Conservation (phyloP, 2,329 filamentous ascomycete genomes). For the Ophiostoma himal-ulmi region DNA sequence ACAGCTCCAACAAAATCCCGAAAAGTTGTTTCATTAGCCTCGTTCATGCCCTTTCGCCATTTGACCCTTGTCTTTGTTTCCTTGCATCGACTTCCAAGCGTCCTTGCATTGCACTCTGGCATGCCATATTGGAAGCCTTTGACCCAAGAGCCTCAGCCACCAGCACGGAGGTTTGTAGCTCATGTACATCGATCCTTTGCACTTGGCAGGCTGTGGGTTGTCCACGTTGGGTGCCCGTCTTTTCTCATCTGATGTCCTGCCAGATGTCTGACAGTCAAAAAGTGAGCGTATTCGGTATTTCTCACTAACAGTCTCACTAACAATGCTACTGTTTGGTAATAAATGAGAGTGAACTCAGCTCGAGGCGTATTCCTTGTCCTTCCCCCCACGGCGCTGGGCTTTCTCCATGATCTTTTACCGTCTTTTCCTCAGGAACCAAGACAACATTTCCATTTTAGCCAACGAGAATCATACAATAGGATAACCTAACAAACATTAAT, state of each 20-base stretch:
- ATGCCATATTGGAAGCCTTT: background rate
- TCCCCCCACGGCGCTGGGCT: background rate
- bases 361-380: background rate
- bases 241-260: background rate
- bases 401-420: background rate
- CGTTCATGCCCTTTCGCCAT: background rate
- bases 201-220: background rate
- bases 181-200: background rate
- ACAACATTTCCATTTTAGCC: background rate
- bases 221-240: slow-evolving; percentile 4
- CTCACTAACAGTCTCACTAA: background rate
- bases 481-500: background rate
- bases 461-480: too few relatives aligned
- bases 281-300: background rate
- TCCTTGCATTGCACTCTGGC: background rate
- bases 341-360: background rate
- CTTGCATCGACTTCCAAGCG: background rate
- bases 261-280: background rate
- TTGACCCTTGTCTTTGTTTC: slow-evolving; percentile 2
- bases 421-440: background rate
- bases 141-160: slow-evolving; percentile 1
- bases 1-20: background rate
- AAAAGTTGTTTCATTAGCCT: background rate
- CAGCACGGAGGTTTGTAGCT: background rate
- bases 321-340: background rate